These are phyloP conservation scores for Colletotrichum simmondsii DNA, from an alignment of 2,329 filamentous ascomycete species.

Conservation along the genomic window DNA sequence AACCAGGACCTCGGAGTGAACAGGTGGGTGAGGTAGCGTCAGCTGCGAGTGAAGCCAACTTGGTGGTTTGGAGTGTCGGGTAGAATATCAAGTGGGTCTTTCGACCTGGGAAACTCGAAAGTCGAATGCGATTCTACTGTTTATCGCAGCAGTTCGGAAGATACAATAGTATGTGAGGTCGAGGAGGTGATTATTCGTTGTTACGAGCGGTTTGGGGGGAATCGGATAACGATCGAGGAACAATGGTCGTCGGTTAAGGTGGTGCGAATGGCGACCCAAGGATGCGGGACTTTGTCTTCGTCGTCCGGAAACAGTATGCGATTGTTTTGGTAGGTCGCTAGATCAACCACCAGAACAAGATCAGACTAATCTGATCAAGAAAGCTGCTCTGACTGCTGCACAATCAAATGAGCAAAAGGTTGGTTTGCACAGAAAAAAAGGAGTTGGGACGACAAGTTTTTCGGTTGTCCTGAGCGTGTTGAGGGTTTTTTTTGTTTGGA, in stretches of 20 bases:
- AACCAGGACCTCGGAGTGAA: slow-evolving; percentile 91
- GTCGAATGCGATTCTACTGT: background rate
- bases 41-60: slow-evolving; percentile 90
- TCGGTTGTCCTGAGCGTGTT: slow-evolving; percentile 1
- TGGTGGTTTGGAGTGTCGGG: slow-evolving; percentile 71
- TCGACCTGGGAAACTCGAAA: slow-evolving; percentile 20
- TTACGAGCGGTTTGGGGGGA: background rate
- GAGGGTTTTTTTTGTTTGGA: background rate
- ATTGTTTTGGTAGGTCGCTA: background rate
- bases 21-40: slow-evolving; percentile 79
- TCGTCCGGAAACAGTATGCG: slow-evolving; percentile 12
- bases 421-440: slow-evolving; percentile 1
- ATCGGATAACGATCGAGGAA: background rate
- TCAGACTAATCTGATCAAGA: slow-evolving; percentile 20
- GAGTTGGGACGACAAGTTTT: slow-evolving; percentile 5
- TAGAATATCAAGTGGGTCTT: slow-evolving; percentile 31
- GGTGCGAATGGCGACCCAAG: background rate
- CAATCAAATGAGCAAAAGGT: slow-evolving; percentile 4
- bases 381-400: background rate
- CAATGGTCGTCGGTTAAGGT: background rate
- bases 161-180: background rate
- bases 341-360: background rate
- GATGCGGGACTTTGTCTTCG: slow-evolving; percentile 1
- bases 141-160: background rate
- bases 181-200: background rate